Percentiles rank a stretch among this genome's conserved stretches.
Conservation (phyloP, 257 asterid genomes). For the Ajuga chamaepitys region DNA sequence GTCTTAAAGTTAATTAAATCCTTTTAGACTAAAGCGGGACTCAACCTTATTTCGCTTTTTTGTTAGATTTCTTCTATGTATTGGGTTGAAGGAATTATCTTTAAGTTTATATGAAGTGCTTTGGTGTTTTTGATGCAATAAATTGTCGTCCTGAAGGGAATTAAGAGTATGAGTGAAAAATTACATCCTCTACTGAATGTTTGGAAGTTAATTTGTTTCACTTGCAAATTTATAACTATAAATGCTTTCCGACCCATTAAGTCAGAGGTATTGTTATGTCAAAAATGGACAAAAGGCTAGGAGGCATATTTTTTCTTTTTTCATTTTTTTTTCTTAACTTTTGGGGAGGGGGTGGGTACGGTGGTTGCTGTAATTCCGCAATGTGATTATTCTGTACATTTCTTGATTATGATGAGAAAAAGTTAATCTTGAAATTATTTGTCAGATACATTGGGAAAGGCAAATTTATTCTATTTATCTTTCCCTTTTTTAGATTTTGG, state of each 20-base stretch:
- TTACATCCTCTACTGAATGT: background rate
- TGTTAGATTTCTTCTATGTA: background rate
- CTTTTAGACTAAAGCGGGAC: background rate
- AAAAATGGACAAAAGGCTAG: background rate
- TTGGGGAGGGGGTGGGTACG: background rate
- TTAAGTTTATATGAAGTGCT: too few species aligned
- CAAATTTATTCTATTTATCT: slow-evolving; percentile 2
- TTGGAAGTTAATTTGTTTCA: too few species aligned
- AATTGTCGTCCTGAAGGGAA: background rate
- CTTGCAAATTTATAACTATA: too few species aligned
- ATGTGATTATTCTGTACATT: background rate
- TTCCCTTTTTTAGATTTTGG: slow-evolving; percentile 61
- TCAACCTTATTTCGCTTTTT: background rate
- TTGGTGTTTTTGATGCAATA: background rate
- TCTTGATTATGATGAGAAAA: background rate
- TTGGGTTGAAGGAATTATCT: background rate
- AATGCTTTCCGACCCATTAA: too few species aligned
- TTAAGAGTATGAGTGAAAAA: background rate
- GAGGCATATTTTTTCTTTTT: background rate
- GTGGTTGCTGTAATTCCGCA: too few species aligned
- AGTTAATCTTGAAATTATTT: background rate
- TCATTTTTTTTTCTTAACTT: too few species aligned
- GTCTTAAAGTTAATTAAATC: background rate
- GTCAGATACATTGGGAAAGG: background rate
- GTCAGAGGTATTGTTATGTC: too few species aligned